Percentiles rank a stretch among this genome's conserved stretches.
Conservation (phyloP, 148 eudicot species). For the Oxyria digyna region DNA sequence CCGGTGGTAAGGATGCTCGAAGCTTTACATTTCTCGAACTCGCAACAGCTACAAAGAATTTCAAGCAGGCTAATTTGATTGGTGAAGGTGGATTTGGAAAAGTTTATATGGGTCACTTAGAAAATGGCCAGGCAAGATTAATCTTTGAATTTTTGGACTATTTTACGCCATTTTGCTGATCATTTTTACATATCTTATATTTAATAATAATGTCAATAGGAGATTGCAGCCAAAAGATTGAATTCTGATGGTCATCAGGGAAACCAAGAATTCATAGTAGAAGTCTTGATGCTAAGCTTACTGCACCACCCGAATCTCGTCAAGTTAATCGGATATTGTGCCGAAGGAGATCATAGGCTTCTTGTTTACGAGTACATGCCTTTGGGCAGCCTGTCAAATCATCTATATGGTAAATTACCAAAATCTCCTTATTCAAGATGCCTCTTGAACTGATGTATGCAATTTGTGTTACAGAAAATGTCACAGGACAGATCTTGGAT, state of each 20-base stretch:
- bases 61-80: constrained; percentile 55
- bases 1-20: constrained; percentile 25
- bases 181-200: not conserved
- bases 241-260: constrained; percentile 73
- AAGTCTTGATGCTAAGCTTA: constrained; percentile 74
- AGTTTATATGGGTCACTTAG: constrained; percentile 69
- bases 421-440: too few species aligned
- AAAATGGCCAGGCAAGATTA: constrained; percentile 37
- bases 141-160: not conserved
- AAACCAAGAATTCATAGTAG: constrained; percentile 79
- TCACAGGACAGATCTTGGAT: constrained; percentile 22
- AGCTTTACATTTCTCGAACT: constrained; percentile 71
- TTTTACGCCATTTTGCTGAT: too few species aligned
- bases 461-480: constrained; percentile 19
- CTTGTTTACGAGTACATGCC: constrained; percentile 83
- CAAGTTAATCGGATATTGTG: constrained; percentile 75
- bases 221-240: constrained; percentile 65
- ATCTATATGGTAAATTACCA: constrained; percentile 54
- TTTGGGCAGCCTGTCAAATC: constrained; percentile 77
- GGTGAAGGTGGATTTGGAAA: constrained; percentile 99
- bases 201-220: constrained; percentile 18
- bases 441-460: not conserved
- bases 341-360: constrained; percentile 67
- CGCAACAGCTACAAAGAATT: constrained; percentile 55
- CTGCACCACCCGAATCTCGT: constrained; percentile 89